A percentile compares a stretch with the other conserved stretches of the same genome.
Conservation (phyloP, 2,329 filamentous ascomycete species). For the Fusarium cyanostomum region DNA sequence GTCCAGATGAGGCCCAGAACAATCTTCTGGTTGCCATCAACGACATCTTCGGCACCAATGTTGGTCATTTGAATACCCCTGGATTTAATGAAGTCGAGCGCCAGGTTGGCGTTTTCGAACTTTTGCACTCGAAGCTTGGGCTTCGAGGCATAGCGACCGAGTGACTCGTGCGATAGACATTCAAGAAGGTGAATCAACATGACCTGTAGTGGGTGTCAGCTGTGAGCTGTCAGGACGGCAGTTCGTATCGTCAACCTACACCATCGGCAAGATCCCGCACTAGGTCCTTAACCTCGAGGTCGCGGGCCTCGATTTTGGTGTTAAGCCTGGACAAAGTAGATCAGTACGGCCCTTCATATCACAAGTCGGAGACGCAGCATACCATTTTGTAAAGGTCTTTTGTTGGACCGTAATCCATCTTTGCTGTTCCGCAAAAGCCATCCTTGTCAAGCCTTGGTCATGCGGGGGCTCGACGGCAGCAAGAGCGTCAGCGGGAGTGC, state of each 20-base stretch:
- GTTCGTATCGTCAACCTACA: slow-evolving; percentile 64
- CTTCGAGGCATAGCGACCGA: slow-evolving; percentile 95
- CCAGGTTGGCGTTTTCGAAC: slow-evolving; percentile 98
- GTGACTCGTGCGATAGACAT: slow-evolving; percentile 91
- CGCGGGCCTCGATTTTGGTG: slow-evolving; percentile 84
- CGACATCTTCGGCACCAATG: slow-evolving; percentile 97
- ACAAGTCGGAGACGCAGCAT: slow-evolving; percentile 5
- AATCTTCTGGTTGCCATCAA: slow-evolving; percentile 97
- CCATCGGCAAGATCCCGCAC: slow-evolving; percentile 92
- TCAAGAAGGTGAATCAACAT: slow-evolving; percentile 97
- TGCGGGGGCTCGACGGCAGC: slow-evolving; percentile 58
- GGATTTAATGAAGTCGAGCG: slow-evolving; percentile 90
- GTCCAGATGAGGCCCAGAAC: slow-evolving; percentile 98
- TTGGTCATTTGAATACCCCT: slow-evolving; percentile 97
- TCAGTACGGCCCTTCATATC: neutral
- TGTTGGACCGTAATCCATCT: slow-evolving; percentile 86
- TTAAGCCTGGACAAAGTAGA: slow-evolving; percentile 75
- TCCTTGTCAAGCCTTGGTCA: slow-evolving; percentile 63
- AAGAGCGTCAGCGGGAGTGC: slow-evolving; percentile 54
- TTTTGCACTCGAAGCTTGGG: slow-evolving; percentile 95
- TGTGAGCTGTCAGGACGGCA: neutral
- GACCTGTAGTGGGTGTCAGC: slow-evolving; percentile 64
- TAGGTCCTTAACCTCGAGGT: slow-evolving; percentile 85
- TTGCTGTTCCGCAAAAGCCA: slow-evolving; percentile 72
- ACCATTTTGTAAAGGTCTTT: slow-evolving; percentile 99